Percentiles rank a stretch among this genome's conserved stretches.
Evolutionary conservation across 1,284 basidiomycete species (phyloP).

Genomic region (Pseudozyma thailandica): DNA sequence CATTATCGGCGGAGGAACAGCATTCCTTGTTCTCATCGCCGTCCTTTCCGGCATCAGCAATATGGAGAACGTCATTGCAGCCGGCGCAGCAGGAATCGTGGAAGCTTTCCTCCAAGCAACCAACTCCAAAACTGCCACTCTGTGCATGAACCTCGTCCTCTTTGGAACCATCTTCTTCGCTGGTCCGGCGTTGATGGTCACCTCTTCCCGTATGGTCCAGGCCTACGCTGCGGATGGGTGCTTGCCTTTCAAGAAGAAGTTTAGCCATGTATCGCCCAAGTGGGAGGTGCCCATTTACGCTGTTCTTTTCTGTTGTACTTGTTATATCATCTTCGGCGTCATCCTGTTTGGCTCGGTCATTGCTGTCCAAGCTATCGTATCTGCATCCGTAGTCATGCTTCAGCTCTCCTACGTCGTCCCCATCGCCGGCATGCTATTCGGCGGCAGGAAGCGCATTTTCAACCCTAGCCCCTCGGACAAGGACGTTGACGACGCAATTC

Average conservation of each 20-base stretch:
- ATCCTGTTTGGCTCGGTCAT: slow-evolving; percentile 40
- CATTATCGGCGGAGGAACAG: slow-evolving; percentile 31
- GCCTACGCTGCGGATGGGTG: slow-evolving; percentile 42
- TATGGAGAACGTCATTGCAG: slow-evolving; percentile 30
- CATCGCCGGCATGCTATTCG: slow-evolving; percentile 37
- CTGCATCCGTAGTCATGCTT: slow-evolving; percentile 35
- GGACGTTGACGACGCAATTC: slow-evolving; percentile 18
- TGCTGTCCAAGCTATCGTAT: slow-evolving; percentile 31
- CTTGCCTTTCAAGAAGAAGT: slow-evolving; percentile 23
- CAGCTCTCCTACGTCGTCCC: slow-evolving; percentile 36
- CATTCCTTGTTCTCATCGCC: slow-evolving; percentile 40
- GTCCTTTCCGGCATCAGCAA: slow-evolving; percentile 31
- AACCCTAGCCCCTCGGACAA: not conserved
- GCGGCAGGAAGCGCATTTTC: slow-evolving; percentile 29
- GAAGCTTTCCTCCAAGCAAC: slow-evolving; percentile 32
- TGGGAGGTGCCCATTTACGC: slow-evolving; percentile 38
- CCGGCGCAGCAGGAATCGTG: slow-evolving; percentile 28
- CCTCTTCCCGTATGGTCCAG: slow-evolving; percentile 37
- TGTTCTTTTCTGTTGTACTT: slow-evolving; percentile 19
- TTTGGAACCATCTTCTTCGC: slow-evolving; percentile 36
- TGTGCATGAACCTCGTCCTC: slow-evolving; percentile 22
- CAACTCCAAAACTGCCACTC: slow-evolving; percentile 18
- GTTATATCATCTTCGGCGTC: slow-evolving; percentile 31
- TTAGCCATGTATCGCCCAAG: slow-evolving; percentile 22
- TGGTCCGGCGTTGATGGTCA: slow-evolving; percentile 38